Evolutionary conservation across 768 basidiomycete species (phyloP), one percentile per base, ranked within the genome.

Genomic region (Termitomyces sp.): DNA sequence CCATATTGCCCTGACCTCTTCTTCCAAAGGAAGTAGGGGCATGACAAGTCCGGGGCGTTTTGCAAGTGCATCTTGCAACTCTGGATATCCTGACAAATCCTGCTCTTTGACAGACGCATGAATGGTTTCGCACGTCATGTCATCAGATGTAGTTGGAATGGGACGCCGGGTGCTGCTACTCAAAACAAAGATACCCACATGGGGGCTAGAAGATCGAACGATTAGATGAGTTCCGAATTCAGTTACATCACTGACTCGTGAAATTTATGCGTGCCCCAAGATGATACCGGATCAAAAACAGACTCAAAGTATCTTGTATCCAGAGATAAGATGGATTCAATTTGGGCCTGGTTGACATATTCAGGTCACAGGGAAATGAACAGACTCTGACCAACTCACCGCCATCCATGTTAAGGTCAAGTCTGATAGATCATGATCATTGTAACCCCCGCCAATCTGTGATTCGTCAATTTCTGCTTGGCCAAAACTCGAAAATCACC

Each of bases 371-470:
- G 34, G 19, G 14, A 19, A 34, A 32, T 39, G 28, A 27, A 27
- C 11, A 27, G 12, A 3, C 23, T 30, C 9, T 11, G 34, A 37
- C 28, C 14, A 11, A 74, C 79, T 35, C 62, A 85, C 84, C 52
- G 75, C 76, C 82, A 87, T 85, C 85, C 85, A 86, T 42, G 70
- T 68, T 49, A 90, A 70, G 14, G 83, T 77, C 25, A 89, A 43
- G 63, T 88, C 85, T 0, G 88, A 77, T 28, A 90, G 67, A 61
- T 90, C 88, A 65, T 88, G 88, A 43, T 81, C 73, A 28, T 74
- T 65, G 67, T 82, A 89, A 39, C 88, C 88, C 27, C 88, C 88
- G 16, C 87, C 87, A 45, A 86, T 78, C 88, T 89, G 59, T 49
- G 25, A 40, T 39, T 10, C 4, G 5, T 42, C 23, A 52, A 42